Base-by-base conservation (phyloP, 2,329 filamentous ascomycete species). In the Colletotrichum chrysophilum region DNA sequence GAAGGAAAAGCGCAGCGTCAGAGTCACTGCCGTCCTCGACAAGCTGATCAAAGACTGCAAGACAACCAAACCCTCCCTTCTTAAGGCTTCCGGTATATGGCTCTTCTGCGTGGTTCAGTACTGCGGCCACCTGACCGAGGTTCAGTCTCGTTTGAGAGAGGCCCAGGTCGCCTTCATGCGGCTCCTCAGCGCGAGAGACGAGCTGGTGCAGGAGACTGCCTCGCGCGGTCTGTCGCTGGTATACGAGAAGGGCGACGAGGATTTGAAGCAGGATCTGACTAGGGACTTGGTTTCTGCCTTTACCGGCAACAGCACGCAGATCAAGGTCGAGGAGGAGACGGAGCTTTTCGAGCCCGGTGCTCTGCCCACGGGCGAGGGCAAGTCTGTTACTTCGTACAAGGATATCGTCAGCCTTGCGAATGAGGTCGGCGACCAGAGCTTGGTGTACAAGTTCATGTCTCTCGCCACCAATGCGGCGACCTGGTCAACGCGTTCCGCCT, bases 371-470 rank as follows among this genome's bases (percentile, higher is more conserved):
- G 95, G 96, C 5, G 95, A 98, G 78, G 96, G 96, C 9, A 95
- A 91, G 78, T 96, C 96, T 0, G 91, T 98, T 71, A 98, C 95
- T 0, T 98, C 96, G 0, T 99, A 99, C 87, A 98, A 98, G 82
- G 97, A 99, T 81, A 98, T 99, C 78, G 94, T 99, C 84, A 97
- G 90, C 79, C 88, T 99, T 64, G 97, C 97, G n/a, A 95, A 96
- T 58, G 97, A 99, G 85, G 96, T 98, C 38, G 97, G 97, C 13
- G 96, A 99, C 80, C 96, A 97, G 74, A 96, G 94, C 79, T 88
- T 99, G n/a, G 95, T 98, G 2, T 99, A 99, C 87, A 95, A 96
- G 76, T 98, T 99, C 86, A 99, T 99, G 97, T 96, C 96, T 1
- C 89, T 99, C 79, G 97, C 97, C 4, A 95, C 96, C 3, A 98